Percentiles rank a stretch among this genome's conserved stretches.
These are phyloP conservation scores for Daphne laureola DNA, from an alignment of 441 rosid genomes.

Conservation along the genomic window DNA sequence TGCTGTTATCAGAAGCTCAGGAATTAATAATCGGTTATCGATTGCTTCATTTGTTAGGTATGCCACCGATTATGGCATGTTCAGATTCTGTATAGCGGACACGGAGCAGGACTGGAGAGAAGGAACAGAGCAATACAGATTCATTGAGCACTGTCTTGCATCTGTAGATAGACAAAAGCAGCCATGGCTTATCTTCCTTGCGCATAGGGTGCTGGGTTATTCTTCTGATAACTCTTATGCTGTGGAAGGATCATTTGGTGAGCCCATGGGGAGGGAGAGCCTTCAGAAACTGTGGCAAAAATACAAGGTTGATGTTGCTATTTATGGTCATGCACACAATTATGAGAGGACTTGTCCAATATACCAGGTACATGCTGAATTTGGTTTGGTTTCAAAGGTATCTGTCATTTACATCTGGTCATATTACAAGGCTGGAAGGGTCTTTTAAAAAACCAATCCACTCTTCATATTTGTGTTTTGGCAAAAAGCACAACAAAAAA, in stretches of 20 bases:
- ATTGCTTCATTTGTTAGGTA: conserved; percentile 36
- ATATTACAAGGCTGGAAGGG: no score
- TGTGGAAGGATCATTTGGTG: conserved; percentile 62
- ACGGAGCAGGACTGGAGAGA: conserved; percentile 95
- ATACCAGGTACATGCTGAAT: conserved; percentile 49
- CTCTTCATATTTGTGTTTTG: no score
- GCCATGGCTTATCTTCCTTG: conserved; percentile 88
- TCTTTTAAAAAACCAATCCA: no score
- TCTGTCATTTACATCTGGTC: no score
- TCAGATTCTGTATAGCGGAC: conserved; percentile 88
- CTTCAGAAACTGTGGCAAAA: conserved; percentile 93
- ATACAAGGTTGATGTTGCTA: conserved; percentile 88
- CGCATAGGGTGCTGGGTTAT: conserved; percentile 89
- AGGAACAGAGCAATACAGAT: conserved; percentile 68
- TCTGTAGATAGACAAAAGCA: conserved; percentile 72
- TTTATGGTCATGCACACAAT: conserved; percentile 90
- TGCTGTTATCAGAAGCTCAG: no score
- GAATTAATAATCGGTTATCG: background rate
- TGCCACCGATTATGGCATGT: conserved; percentile 78
- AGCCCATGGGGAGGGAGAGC: conserved; percentile 96
- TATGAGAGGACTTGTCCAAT: conserved; percentile 85
- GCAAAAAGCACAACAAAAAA: no score
- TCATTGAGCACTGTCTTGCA: conserved; percentile 82
- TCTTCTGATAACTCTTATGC: conserved; percentile 59
- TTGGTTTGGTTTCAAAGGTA: background rate